Conservation (phyloP, 2,329 filamentous ascomycete genomes). For the Truncatella angustata region DNA sequence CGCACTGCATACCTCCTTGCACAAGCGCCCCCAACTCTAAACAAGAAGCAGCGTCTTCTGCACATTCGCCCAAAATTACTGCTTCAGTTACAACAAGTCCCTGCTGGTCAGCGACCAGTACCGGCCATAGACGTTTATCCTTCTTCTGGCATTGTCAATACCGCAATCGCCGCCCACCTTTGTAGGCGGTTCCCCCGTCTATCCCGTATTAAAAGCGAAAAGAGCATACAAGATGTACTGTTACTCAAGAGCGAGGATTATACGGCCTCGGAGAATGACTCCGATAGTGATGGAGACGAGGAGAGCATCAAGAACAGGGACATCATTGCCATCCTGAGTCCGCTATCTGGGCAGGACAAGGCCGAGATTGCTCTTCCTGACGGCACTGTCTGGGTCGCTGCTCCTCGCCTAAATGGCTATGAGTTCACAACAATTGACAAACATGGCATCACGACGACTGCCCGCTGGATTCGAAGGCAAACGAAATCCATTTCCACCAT, state of each 20-base stretch:
- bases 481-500: constrained; percentile 26
- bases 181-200: constrained; percentile 61
- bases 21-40: constrained; percentile 60
- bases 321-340: constrained; percentile 68
- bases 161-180: constrained; percentile 57
- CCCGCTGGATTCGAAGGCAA: constrained; percentile 65
- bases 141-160: constrained; percentile 55
- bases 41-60: constrained; percentile 62
- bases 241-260: constrained; percentile 71
- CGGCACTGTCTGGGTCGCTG: constrained; percentile 58
- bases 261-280: constrained; percentile 33
- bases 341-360: constrained; percentile 51
- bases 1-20: constrained; percentile 67
- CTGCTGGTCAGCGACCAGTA: constrained; percentile 56
- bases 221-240: constrained; percentile 69
- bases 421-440: constrained; percentile 64
- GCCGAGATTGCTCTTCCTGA: constrained; percentile 67
- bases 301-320: constrained; percentile 41
- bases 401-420: constrained; percentile 53
- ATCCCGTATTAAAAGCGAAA: constrained; percentile 60
- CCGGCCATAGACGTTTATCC: constrained; percentile 75
- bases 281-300: constrained; percentile 39
- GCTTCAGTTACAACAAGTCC: constrained; percentile 70
- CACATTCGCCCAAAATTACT: constrained; percentile 66
- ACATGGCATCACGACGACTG: constrained; percentile 57